Conservation (phyloP, 805 yeast species). For the Yarrowia osloensis region DNA sequence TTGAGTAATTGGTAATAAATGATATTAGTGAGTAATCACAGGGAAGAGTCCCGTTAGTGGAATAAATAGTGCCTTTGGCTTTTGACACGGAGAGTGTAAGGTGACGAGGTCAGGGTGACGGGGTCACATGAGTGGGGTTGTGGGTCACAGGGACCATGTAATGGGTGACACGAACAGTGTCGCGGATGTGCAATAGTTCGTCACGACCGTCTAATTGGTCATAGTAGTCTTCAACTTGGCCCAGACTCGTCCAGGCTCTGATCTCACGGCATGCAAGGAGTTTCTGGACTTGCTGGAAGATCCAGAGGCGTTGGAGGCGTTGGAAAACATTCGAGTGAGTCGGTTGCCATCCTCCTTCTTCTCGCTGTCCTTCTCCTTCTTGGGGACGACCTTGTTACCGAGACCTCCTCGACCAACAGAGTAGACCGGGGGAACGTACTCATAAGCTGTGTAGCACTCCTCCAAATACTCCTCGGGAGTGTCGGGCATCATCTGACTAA, state of each 20-base stretch:
- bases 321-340: slow-evolving; percentile 12
- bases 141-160: not conserved
- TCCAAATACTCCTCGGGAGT: slow-evolving; percentile 42
- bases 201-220: slow-evolving; percentile 24
- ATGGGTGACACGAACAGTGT: not conserved
- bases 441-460: slow-evolving; percentile 41
- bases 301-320: not conserved
- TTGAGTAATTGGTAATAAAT: not conserved
- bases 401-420: slow-evolving; percentile 46
- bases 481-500: slow-evolving; percentile 38
- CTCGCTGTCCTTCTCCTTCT: not conserved
- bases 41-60: not conserved
- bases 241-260: slow-evolving; percentile 32
- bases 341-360: slow-evolving; percentile 8
- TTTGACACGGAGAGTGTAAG: not conserved
- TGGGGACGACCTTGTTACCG: slow-evolving; percentile 40
- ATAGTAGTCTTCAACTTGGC: slow-evolving; percentile 33
- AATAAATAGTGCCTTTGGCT: not conserved
- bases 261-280: slow-evolving; percentile 21
- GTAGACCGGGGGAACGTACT: slow-evolving; percentile 41
- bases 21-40: not conserved
- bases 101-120: not conserved
- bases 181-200: not conserved
- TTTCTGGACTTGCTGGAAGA: not conserved
- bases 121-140: not conserved